These are phyloP conservation scores for Collybia nuda DNA, from an alignment of 768 basidiomycete genomes.

Conservation along the genomic window DNA sequence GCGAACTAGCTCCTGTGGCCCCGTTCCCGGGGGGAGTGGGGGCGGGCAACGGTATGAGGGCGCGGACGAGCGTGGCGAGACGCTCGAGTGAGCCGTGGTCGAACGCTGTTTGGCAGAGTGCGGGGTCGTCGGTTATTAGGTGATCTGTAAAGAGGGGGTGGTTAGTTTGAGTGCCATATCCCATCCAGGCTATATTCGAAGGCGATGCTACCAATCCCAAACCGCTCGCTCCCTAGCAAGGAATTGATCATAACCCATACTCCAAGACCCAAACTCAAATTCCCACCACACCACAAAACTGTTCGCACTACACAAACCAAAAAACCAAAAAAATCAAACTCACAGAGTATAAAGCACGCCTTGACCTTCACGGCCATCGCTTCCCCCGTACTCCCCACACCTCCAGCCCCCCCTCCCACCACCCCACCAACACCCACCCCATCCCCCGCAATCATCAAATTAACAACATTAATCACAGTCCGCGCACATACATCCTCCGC, in stretches of 20 bases:
- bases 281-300: no score
- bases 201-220: no score
- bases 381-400: not conserved
- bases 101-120: slow-evolving; percentile 64
- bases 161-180: no score
- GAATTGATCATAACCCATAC: no score
- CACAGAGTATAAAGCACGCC: slow-evolving; percentile 78
- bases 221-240: no score
- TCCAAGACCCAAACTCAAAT: no score
- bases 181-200: no score
- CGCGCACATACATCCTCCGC: slow-evolving; percentile 48
- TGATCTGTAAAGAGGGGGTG: slow-evolving; percentile 39
- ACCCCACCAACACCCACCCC: slow-evolving; percentile 20
- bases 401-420: not conserved
- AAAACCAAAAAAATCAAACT: slow-evolving; percentile 19
- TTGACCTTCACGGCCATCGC: slow-evolving; percentile 44
- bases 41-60: slow-evolving; percentile 44
- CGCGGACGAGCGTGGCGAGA: slow-evolving; percentile 49
- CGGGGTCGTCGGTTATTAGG: slow-evolving; percentile 69
- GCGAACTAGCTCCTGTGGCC: no score
- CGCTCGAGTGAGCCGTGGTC: slow-evolving; percentile 67
- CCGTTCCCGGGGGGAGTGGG: not conserved
- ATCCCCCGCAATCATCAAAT: slow-evolving; percentile 45
- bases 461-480: slow-evolving; percentile 70
- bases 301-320: not conserved